These are phyloP conservation scores for Kwoniella sp. DNA, from an alignment of 768 basidiomycete genomes.

Conservation along the genomic window DNA sequence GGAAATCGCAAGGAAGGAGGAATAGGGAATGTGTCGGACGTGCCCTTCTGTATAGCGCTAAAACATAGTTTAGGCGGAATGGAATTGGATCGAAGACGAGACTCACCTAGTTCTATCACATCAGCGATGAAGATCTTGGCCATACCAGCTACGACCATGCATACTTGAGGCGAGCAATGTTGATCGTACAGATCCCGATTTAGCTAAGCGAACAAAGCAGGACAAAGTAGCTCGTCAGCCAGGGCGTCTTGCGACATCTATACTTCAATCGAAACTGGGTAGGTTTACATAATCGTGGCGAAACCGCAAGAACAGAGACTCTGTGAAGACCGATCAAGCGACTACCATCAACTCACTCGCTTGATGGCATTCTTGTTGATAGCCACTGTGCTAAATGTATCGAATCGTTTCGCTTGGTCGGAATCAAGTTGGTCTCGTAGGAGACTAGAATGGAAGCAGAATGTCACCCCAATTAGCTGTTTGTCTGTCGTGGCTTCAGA, in stretches of 20 bases:
- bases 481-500: too few species aligned
- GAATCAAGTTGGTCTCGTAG: slow-evolving; percentile 35
- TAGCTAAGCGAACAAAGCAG: slow-evolving; percentile 23
- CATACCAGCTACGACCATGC: slow-evolving; percentile 37
- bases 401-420: slow-evolving; percentile 44
- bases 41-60: too few species aligned
- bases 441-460: slow-evolving; percentile 17
- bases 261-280: too few species aligned
- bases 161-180: slow-evolving; percentile 21
- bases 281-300: too few species aligned
- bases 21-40: too few species aligned
- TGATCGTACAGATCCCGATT: slow-evolving; percentile 46
- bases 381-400: slow-evolving; percentile 35
- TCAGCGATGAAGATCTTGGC: slow-evolving; percentile 50
- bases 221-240: not conserved
- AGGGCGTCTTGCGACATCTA: not conserved
- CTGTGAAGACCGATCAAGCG: not conserved
- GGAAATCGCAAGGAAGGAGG: too few species aligned
- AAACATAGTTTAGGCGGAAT: too few species aligned
- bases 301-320: not conserved
- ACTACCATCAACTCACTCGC: slow-evolving; percentile 25
- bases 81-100: not conserved
- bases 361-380: slow-evolving; percentile 37
- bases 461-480: too few species aligned
- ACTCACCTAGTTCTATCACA: slow-evolving; percentile 47